Base-by-base conservation (phyloP, 2,329 filamentous ascomycete species). In the Colletotrichum orbiculare region DNA sequence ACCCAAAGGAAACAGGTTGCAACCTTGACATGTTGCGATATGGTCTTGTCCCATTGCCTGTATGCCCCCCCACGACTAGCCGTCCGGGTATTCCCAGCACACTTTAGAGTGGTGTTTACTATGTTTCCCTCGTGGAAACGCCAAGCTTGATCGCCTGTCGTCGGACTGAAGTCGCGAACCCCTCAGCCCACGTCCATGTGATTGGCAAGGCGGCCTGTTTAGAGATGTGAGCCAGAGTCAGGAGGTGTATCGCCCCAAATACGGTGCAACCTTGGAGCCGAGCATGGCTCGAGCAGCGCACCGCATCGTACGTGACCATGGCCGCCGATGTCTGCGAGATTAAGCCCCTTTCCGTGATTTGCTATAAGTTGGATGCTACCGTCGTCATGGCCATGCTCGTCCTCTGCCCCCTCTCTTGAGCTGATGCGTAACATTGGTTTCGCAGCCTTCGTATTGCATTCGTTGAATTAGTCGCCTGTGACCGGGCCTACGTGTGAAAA, bases 21-120 rank as follows among this genome's bases (percentile, higher is more conserved):
- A 65, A 62, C 52, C 58, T 54, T 56, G 59, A 56, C 48, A 13
- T 15, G 62, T 43, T 52, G 62, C 58, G 62, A 62, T 65, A 56
- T 53, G 38, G 41, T 35, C 57, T 57, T 57, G 45, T 57, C 17
- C 54, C 33, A 42, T 41, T 42, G 43, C 38, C 13, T n/a, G 35
- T 55, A n/a, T 43, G 15, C 41, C 42, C 43, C 43, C 39, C 11
- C 15, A 13, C 38, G 12, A 35, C n/a, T 41, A 52, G 33, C 47
- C 10, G 33, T 37, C 43, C 37, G 42, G 39, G 54, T 53, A 15
- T 25, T 11, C 53, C 25, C 33, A 25, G 25, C 25, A 25, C 25
- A 25, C 25, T 25, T 25, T 37, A n/a, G 47, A 11, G 12, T 47
- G 35, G 41, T 42, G 41, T 17, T 47, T 47, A 47, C 48, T 11